A percentile compares a stretch with the other conserved stretches of the same genome.
phyloP scores from a whole-genome alignment of 2,329 filamentous ascomycete genomes.

The Pseudogymnoascus sp. region DNA sequence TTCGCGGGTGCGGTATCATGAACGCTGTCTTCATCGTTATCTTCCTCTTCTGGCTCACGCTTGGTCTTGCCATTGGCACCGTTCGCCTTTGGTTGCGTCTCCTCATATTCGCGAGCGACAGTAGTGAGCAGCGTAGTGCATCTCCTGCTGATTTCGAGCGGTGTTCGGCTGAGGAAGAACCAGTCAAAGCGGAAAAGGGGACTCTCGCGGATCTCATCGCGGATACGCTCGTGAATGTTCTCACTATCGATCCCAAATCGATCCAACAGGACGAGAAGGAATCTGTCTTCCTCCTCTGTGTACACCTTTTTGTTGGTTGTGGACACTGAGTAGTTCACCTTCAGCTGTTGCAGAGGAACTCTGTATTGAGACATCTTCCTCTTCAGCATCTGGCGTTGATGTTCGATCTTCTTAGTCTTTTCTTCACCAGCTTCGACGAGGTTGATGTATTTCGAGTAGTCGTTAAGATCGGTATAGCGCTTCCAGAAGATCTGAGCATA shows the following conservation, averaged over 20 bases:
- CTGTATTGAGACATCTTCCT: constrained; percentile 96
- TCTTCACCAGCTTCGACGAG: constrained; percentile 92
- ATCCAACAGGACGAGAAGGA: constrained; percentile 88
- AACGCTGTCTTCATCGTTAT: constrained; percentile 75
- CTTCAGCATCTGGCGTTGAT: constrained; percentile 85
- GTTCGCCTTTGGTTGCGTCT: constrained; percentile 41
- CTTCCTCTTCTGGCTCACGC: constrained; percentile 70
- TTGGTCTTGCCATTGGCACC: constrained; percentile 62
- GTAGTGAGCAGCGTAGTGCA: constrained; percentile 93
- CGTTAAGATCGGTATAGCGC: constrained; percentile 81
- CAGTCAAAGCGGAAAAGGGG: constrained; percentile 97
- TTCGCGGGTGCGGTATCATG: constrained; percentile 78
- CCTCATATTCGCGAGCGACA: constrained; percentile 90
- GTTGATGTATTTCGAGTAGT: constrained; percentile 81
- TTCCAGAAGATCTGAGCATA: constrained; percentile 98
- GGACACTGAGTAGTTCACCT: constrained; percentile 97
- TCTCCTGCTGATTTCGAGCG: constrained; percentile 82
- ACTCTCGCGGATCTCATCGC: constrained; percentile 93
- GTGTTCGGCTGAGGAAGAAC: constrained; percentile 96
- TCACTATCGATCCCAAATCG: constrained; percentile 88
- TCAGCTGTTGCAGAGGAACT: constrained; percentile 94
- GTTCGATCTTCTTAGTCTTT: constrained; percentile 77
- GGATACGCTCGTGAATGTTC: constrained; percentile 82
- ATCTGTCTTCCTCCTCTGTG: constrained; percentile 95
- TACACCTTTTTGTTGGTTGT: constrained; percentile 99